Base-by-base conservation (phyloP, 768 basidiomycete genomes). In the Lactarius sp. region DNA sequence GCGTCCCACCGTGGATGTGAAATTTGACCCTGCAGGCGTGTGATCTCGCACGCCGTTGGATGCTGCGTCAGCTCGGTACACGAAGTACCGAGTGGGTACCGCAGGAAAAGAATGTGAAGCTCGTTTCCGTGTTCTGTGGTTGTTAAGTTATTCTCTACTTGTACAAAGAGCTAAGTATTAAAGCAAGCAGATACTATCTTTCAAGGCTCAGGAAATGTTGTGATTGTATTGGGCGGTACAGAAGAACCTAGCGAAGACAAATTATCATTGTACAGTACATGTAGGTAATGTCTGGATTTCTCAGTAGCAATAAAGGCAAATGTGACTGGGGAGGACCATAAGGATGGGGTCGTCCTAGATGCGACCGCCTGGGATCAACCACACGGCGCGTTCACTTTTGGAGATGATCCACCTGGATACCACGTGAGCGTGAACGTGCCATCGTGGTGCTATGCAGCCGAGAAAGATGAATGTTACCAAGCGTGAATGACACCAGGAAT, bases 401-500 rank as follows among this genome's bases (percentile, higher is more conserved):
- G 71, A 71, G 64, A 75, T 75, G 57, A 75, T 72, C 36, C 59
- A 75, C 73, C 75, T 75, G 34, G 14, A 18, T n/a, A 33, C 14
- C n/a, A 18, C 31, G n/a, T 44, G 33, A 44, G 18, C 27, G 39
- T 41, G 39, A 49, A 36, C 16, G 13, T 36, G 20, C 31, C 9
- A 4, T 36, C 39, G 16, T n/a, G 20, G n/a, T 1, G 33, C 41
- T 14, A 18, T n/a, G n/a, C n/a, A n/a, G n/a, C n/a, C n/a, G n/a
- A n/a, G n/a, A n/a, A n/a, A n/a, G n/a, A n/a, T 5, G 22, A 16
- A 2, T 61, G 68, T 27, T 62, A 80, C 78, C 76, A 78, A 37
- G 79, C 77, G 44, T 80, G 78, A 20, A 79, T 56, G n/a, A 75
- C 69, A 49, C 77, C 79, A 4, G 79, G 79, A 22, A 80, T 75